Evolutionary conservation across 805 yeast species (phyloP).

Genomic region (Saturnispora kantuleensis): DNA sequence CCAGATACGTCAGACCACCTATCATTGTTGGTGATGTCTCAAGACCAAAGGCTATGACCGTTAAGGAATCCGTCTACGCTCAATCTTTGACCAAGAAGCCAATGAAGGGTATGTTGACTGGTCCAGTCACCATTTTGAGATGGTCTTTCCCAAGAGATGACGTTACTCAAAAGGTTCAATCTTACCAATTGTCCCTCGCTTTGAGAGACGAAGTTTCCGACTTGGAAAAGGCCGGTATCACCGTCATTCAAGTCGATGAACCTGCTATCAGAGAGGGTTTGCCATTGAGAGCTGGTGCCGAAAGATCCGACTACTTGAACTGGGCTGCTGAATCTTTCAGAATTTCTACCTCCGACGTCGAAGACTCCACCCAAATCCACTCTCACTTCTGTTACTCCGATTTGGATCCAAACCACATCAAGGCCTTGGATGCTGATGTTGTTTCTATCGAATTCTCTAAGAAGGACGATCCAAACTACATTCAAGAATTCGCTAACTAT

Average conservation of each 20-base stretch:
- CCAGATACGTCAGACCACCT: constrained; percentile 99
- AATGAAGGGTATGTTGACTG: constrained; percentile 99
- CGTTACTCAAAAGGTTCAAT: constrained; percentile 84
- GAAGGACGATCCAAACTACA: constrained; percentile 98
- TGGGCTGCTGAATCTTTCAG: constrained; percentile 99
- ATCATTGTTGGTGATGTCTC: constrained; percentile 98
- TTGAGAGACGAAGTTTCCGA: constrained; percentile 97
- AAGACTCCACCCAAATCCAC: constrained; percentile 93
- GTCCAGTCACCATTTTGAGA: constrained; percentile 98
- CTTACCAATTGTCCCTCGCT: constrained; percentile 94
- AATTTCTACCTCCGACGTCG: constrained; percentile 97
- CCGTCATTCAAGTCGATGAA: constrained; percentile 98
- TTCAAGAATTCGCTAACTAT: constrained; percentile 93
- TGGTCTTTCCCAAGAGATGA: constrained; percentile 99
- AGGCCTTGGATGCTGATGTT: constrained; percentile 99
- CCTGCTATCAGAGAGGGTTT: constrained; percentile 99
- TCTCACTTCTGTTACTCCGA: constrained; percentile 99
- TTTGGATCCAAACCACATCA: constrained; percentile 98
- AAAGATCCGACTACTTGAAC: constrained; percentile 89
- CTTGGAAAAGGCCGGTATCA: constrained; percentile 96
- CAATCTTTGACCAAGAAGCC: constrained; percentile 93
- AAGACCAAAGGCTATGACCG: constrained; percentile 97
- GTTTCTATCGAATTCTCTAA: constrained; percentile 98
- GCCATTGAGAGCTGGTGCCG: constrained; percentile 96
- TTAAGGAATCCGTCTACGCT: constrained; percentile 98